Conservation (phyloP, 495 filamentous ascomycete species). For the Pseudomonodictys pantanalensis region DNA sequence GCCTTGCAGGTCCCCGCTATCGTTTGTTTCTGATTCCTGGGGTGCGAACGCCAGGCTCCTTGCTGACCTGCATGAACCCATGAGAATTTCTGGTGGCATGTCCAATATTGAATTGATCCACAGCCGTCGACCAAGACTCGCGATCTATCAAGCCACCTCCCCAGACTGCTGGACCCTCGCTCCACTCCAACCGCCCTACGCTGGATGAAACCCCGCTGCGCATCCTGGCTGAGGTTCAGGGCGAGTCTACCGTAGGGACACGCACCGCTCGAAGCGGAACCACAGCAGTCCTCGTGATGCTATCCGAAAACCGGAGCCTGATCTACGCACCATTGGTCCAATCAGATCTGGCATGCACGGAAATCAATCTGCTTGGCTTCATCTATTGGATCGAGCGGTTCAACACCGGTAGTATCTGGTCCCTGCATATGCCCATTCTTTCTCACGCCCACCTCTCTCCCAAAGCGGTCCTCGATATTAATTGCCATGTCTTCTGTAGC, state of each 20-base stretch:
- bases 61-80: constrained; percentile 5
- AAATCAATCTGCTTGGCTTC: background rate
- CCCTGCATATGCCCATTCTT: constrained; percentile 6
- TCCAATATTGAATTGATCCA: background rate
- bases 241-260: background rate
- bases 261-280: background rate
- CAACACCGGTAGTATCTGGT: background rate
- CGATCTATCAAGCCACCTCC: no score
- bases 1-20: background rate
- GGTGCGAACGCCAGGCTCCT: background rate
- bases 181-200: no score
- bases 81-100: background rate
- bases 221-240: background rate
- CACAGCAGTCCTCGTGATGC: constrained; percentile 23
- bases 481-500: constrained; percentile 4
- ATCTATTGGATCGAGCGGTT: constrained; percentile 2
- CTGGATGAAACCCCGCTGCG: background rate
- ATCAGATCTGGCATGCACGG: background rate
- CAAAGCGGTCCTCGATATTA: background rate
- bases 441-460: constrained; percentile 3
- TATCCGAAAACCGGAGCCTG: constrained; percentile 17
- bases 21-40: background rate
- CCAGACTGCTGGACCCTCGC: background rate
- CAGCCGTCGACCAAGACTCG: background rate
- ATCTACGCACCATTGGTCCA: background rate